A percentile compares a stretch with the other conserved stretches of the same genome.
Conservation (phyloP, 2,329 filamentous ascomycete species). For the Fusarium hainanense region DNA sequence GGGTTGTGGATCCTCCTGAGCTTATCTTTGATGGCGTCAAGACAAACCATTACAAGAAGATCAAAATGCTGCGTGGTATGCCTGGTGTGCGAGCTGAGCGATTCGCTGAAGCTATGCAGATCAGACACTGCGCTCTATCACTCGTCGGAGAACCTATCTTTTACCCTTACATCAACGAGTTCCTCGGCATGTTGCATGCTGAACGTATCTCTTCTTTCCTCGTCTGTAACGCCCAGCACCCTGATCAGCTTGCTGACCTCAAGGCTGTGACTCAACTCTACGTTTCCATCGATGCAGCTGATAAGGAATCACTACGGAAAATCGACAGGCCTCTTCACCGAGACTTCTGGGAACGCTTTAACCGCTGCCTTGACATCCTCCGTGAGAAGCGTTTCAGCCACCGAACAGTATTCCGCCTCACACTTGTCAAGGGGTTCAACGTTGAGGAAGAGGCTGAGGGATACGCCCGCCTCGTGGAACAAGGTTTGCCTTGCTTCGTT, state of each 20-base stretch:
- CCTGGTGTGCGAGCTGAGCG: slow-evolving; percentile 92
- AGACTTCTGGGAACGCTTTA: slow-evolving; percentile 98
- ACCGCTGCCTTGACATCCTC: slow-evolving; percentile 88
- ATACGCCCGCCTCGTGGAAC: slow-evolving; percentile 89
- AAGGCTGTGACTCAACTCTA: slow-evolving; percentile 94
- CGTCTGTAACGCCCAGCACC: slow-evolving; percentile 97
- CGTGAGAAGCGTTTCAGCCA: slow-evolving; percentile 85
- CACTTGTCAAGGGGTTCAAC: slow-evolving; percentile 98
- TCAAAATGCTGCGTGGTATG: slow-evolving; percentile 95
- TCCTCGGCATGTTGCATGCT: slow-evolving; percentile 82
- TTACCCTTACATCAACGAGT: slow-evolving; percentile 96
- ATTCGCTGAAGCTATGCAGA: slow-evolving; percentile 91
- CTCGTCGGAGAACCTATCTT: slow-evolving; percentile 98
- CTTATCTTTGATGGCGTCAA: slow-evolving; percentile 92
- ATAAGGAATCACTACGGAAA: slow-evolving; percentile 84
- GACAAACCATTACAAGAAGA: slow-evolving; percentile 93
- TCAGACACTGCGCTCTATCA: slow-evolving; percentile 90
- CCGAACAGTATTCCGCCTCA: slow-evolving; percentile 93
- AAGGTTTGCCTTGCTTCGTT: slow-evolving; percentile 88
- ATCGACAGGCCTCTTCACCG: slow-evolving; percentile 94
- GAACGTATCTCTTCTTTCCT: slow-evolving; percentile 94
- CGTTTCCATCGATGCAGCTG: slow-evolving; percentile 94
- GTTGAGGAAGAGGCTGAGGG: slow-evolving; percentile 92
- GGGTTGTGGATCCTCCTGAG: slow-evolving; percentile 91
- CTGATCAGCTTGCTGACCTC: slow-evolving; percentile 84